Base-by-base conservation (phyloP, 768 basidiomycete species). In the Boletus rex-veris region DNA sequence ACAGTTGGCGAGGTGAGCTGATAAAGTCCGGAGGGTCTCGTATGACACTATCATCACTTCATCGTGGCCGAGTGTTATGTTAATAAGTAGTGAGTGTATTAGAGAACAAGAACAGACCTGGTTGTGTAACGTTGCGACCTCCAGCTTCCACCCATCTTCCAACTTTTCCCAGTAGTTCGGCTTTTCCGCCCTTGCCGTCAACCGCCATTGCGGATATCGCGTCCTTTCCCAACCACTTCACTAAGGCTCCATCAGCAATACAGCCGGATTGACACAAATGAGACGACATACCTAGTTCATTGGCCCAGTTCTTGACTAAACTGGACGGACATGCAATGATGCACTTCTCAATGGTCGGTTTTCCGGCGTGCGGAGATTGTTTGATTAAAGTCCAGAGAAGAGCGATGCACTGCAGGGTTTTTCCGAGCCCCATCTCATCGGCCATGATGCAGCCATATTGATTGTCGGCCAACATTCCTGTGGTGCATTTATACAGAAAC, bases 401-500 rank as follows among this genome's bases (percentile, higher is more conserved):
- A 3, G 96, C 80, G 57, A 99, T 98, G 67, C 97, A 98, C 67
- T 99, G 97, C 15, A 99, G 78, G 15, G 95, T 96, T 71, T 97
- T 95, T 16, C 92, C 96, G 14, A 98, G 82, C 63, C 96, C 96
- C 96, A 99, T 99, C 72, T 96, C 96, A 65, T 99, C 96, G 1
- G 96, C 96, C 96, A 99, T 98, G 70, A 99, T 99, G 65, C 96
- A 98, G 0, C 91, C 92, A 56, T 85, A 88, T 57, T 96, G 92
- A 62, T 92, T 90, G 42, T 92, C 87, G 36, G 89, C 90, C 52
- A 95, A 71, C 84, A 95, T 89, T 1, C 95, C 97, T 0, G 94
- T 97, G 5, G 94, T 86, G 71, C 95, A 97, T 71, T 83, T 86
- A 73, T 96, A 99, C 69, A 99, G 71, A 71, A 99, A 98, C 94